Base-by-base conservation (phyloP, 352 stramenopile species). In the Pythium sp. region DNA sequence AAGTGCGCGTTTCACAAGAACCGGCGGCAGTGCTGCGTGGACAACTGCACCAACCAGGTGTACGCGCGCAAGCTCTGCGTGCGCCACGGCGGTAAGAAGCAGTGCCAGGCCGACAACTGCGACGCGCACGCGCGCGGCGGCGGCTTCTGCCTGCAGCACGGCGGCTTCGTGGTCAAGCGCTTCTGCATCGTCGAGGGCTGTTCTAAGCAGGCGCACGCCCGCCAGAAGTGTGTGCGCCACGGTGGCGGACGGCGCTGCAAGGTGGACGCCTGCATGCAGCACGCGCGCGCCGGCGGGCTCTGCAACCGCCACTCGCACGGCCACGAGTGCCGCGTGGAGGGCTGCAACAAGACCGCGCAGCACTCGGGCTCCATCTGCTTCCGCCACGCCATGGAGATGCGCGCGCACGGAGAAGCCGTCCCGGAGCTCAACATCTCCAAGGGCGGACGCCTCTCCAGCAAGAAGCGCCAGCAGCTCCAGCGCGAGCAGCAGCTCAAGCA, bases 1-100 rank as follows among this genome's bases (percentile, higher is more conserved):
- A 92, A 92, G 70, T 94, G 86, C 72, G 75, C 83, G 32, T 92
- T 92, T 71, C 86, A 94, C 75, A 92, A 92, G 74, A 94, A 94
- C 68, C 82, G 86, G 58, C 81, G 84, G 36, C 81, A 92, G 64
- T 94, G 86, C 73, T 90, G 81, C 72, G 81, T 91, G 22, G 78
- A 82, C 36, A 91, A 90, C 72, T 94, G 86, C 73, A 92, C 82
- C 12, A 94, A 94, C 74, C 86, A 94, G 71, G 86, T 94, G 22
- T 92, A 92, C 68, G 86, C 86, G 62, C 86, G 86, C 46, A 91
- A 92, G 69, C 70, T 94, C 43, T 94, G 86, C 66, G 86, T 94
- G 59, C 86, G 86, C 47, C 86, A 94, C 67, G 86, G 86, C 56
- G 86, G 86, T 41, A 92, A 92, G 72, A 91, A 91, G 65, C 82